Base-by-base conservation (phyloP, 148 eudicot species). In the Amaranthus cruentus region DNA sequence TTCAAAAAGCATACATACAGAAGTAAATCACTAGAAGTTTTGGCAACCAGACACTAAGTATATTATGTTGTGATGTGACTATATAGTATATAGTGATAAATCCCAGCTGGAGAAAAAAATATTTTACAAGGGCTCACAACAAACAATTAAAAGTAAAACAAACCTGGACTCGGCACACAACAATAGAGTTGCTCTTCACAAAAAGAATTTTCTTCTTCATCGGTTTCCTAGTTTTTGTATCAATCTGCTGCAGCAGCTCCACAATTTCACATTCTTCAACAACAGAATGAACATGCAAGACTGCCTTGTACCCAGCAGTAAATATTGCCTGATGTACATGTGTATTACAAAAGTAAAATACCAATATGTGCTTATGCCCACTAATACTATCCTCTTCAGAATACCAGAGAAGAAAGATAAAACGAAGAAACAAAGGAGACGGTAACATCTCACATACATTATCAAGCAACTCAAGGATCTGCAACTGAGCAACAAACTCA, bases 191-290 rank as follows among this genome's bases (percentile, higher is more conserved):
- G 70, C 87, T 85, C 83, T 95, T 95, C 67, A 95, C 99, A 81
- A 91, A 95, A 13, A 90, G 87, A 76, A 84, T 83, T 75, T 84
- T 95, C 84, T 85, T 88, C 76, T 86, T 91, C 89, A 88, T 84
- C 51, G 88, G 93, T 55, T 90, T 90, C 77, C 67, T 85, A 1
- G 97, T 91, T 85, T 85, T 88, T 3, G 80, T 88, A 80, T 95
- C 99, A 79, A 90, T 90, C 80, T 95, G 96, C 21, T 81, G 83
- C 55, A 85, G 77, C 77, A 95, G 78, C 80, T 91, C 97, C 70
- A 92, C 85, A 81, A 95, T 90, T 80, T 95, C 99, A 69, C 99
- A 95, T 85, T 95, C 97, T 84, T 91, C 99, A 51, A 87, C 92
- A 66, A 90, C 88, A 42, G 99, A 69, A 76, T 95, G 99, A 80